phyloP scores from a whole-genome alignment of 306 rosid genomes.

The Citrullus colocynthis region DNA sequence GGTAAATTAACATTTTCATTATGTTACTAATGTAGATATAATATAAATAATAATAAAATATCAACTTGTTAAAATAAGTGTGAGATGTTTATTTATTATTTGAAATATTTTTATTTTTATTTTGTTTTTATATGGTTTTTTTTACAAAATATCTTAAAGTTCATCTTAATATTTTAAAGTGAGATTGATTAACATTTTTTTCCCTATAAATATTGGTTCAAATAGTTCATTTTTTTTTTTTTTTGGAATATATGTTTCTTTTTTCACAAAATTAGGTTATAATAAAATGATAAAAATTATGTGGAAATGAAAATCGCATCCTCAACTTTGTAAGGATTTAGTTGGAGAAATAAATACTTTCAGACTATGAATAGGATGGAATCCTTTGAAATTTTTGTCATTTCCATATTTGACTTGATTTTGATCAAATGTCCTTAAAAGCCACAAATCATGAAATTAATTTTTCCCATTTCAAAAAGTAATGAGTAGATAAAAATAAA shows the following conservation, averaged over 20 bases:
- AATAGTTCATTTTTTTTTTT: background rate
- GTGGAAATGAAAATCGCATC: background rate
- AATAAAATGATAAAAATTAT: too few species aligned
- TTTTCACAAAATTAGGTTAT: background rate
- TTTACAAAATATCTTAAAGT: too few species aligned
- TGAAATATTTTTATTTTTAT: too few species aligned
- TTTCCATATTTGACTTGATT: background rate
- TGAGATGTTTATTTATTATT: too few species aligned
- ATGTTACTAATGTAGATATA: too few species aligned
- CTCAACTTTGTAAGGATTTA: background rate
- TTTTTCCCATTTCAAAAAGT: background rate
- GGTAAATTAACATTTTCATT: too few species aligned
- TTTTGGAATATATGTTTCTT: background rate
- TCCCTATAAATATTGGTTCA: background rate
- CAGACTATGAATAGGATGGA: background rate
- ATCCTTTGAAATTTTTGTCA: background rate
- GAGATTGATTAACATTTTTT: too few species aligned
- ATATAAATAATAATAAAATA: too few species aligned
- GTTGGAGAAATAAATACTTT: background rate
- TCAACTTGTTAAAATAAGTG: too few species aligned
- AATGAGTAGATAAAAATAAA: background rate
- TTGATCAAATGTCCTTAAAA: background rate
- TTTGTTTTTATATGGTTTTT: too few species aligned
- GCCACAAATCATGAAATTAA: background rate
- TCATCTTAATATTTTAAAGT: too few species aligned